Conservation (phyloP, 768 basidiomycete species). For the Russula abietina region DNA sequence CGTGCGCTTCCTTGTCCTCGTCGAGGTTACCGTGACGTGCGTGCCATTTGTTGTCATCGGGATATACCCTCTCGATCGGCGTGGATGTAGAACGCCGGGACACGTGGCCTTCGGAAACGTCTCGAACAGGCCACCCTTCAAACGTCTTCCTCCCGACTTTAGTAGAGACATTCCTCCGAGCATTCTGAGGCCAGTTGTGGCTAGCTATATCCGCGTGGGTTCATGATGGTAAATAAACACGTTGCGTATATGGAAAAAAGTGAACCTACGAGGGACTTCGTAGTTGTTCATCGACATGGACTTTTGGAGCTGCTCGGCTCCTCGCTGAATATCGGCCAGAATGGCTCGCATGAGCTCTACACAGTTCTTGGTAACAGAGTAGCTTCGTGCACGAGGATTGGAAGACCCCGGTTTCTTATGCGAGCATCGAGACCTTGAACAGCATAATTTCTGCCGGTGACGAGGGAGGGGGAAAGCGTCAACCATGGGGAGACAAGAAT, state of each 20-base stretch:
- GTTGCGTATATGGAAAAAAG: slow-evolving; percentile 62
- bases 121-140: slow-evolving; percentile 46
- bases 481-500: background rate
- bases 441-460: background rate
- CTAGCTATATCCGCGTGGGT: slow-evolving; percentile 45
- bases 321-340: slow-evolving; percentile 83
- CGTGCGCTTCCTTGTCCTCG: slow-evolving; percentile 48
- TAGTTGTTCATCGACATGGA: slow-evolving; percentile 40
- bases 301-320: slow-evolving; percentile 70
- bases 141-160: slow-evolving; percentile 56
- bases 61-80: background rate
- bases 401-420: slow-evolving; percentile 35
- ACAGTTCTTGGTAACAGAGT: slow-evolving; percentile 21
- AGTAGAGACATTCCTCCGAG: slow-evolving; percentile 18
- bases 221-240: slow-evolving; percentile 39
- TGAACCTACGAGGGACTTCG: slow-evolving; percentile 63
- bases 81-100: slow-evolving; percentile 26
- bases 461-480: background rate
- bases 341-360: slow-evolving; percentile 76
- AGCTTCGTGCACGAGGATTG: background rate
- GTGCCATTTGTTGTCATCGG: slow-evolving; percentile 30
- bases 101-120: slow-evolving; percentile 33
- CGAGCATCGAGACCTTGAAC: slow-evolving; percentile 33
- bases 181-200: slow-evolving; percentile 56
- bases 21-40: slow-evolving; percentile 62